Conservation (phyloP, 169 alveolate species). For the Eimeria falciformis region DNA sequence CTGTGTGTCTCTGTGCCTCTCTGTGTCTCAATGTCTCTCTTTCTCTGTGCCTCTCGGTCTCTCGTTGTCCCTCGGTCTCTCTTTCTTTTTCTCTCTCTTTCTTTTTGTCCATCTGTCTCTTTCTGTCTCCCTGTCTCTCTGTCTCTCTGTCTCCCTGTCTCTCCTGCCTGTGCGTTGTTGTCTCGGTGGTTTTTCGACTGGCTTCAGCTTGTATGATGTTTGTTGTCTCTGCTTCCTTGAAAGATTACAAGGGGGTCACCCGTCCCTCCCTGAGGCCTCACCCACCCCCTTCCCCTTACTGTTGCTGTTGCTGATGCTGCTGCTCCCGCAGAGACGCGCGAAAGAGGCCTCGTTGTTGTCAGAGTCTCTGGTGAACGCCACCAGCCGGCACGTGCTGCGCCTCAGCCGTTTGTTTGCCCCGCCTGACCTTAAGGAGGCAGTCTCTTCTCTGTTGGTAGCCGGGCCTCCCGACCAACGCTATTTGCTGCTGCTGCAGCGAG, state of each 20-base stretch:
- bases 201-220: background rate
- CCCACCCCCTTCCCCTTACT: background rate
- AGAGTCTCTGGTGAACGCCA: constrained; percentile 33
- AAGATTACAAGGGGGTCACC: no score
- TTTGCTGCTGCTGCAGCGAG: constrained; percentile 47
- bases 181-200: background rate
- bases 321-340: constrained; percentile 6
- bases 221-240: background rate
- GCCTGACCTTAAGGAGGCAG: constrained; percentile 29
- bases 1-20: constrained; percentile 1
- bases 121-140: background rate
- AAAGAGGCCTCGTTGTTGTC: constrained; percentile 33
- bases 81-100: background rate
- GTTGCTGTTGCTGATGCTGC: constrained; percentile 48
- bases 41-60: no score
- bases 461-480: constrained; percentile 35
- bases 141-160: constrained; percentile 19
- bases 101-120: background rate
- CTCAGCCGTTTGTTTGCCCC: background rate
- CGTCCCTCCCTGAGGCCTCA: background rate
- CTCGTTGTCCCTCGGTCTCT: no score
- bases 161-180: background rate
- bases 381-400: constrained; percentile 41
- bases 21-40: background rate
- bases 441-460: background rate